Conservation (phyloP, 2,329 filamentous ascomycete species). For the Colletotrichum karsti region DNA sequence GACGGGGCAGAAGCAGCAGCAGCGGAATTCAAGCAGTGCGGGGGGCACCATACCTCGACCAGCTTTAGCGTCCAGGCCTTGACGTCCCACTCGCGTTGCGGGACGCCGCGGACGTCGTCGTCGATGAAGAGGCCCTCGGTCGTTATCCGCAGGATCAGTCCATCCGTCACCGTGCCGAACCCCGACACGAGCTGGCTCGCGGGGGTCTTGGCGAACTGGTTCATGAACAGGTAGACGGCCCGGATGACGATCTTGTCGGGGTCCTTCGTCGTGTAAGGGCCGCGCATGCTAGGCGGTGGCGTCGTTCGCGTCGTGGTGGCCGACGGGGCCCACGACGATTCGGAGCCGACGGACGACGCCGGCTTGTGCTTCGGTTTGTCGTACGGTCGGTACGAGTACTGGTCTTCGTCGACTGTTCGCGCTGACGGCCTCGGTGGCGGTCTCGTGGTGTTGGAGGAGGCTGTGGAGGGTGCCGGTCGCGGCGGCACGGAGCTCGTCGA, state of each 20-base stretch:
- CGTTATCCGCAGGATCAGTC: slow-evolving; percentile 88
- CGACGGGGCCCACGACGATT: slow-evolving; percentile 87
- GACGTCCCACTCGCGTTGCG: slow-evolving; percentile 98
- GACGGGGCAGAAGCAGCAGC: slow-evolving; percentile 51
- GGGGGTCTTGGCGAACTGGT: slow-evolving; percentile 87
- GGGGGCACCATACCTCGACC: slow-evolving; percentile 86
- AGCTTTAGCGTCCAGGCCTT: slow-evolving; percentile 97
- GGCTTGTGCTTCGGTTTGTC: slow-evolving; percentile 73
- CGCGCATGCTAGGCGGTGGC: slow-evolving; percentile 80
- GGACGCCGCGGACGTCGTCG: slow-evolving; percentile 88
- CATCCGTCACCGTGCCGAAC: slow-evolving; percentile 87
- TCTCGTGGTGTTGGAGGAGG: slow-evolving; percentile 36
- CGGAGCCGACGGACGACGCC: slow-evolving; percentile 76
- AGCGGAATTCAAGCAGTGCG: slow-evolving; percentile 63
- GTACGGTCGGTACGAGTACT: slow-evolving; percentile 80
- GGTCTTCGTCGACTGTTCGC: slow-evolving; percentile 70
- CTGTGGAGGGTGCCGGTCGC: slow-evolving; percentile 33
- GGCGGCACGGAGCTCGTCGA: slow-evolving; percentile 30
- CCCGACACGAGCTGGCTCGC: slow-evolving; percentile 89
- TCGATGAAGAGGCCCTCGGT: slow-evolving; percentile 97
- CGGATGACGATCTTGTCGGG: slow-evolving; percentile 96
- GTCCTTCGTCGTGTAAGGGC: slow-evolving; percentile 86
- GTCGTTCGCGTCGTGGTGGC: slow-evolving; percentile 85
- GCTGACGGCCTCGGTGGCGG: slow-evolving; percentile 59
- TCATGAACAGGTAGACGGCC: slow-evolving; percentile 92